Conservation (phyloP, 331 rosid genomes). For the Erythrophleum ivorense region DNA sequence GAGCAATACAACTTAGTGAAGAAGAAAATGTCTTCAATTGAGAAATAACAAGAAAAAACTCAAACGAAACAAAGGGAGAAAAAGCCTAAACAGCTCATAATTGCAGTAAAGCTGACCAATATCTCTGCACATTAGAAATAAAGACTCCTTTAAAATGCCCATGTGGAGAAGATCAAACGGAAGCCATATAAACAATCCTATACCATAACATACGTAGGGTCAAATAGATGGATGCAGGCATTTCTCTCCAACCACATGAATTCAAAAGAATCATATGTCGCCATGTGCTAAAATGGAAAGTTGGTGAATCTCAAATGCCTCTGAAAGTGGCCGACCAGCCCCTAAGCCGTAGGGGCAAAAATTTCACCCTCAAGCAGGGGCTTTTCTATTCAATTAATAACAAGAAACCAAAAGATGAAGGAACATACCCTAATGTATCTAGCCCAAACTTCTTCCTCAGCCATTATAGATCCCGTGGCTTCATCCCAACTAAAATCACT, state of each 20-base stretch:
- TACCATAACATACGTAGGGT: background rate
- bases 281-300: slow-evolving; percentile 19
- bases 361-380: slow-evolving; percentile 33
- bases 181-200: background rate
- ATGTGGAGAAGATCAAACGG: background rate
- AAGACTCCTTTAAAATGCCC: background rate
- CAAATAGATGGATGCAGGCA: slow-evolving; percentile 1
- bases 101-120: background rate
- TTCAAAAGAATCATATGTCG: background rate
- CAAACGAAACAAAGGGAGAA: background rate
- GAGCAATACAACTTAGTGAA: background rate
- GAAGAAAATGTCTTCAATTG: background rate
- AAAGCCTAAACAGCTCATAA: background rate
- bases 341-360: background rate
- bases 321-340: slow-evolving; percentile 11
- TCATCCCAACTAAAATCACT: slow-evolving; percentile 70
- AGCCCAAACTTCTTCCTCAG: slow-evolving; percentile 61
- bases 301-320: slow-evolving; percentile 20
- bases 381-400: slow-evolving; percentile 14
- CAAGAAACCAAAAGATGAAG: slow-evolving; percentile 32
- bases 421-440: slow-evolving; percentile 66
- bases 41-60: background rate
- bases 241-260: background rate
- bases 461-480: slow-evolving; percentile 60
- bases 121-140: background rate